Evolutionary conservation across 2,329 filamentous ascomycete species (phyloP), one percentile per base, ranked within the genome.

Genomic region (Ophiognomonia clavigignenti-juglandacearum): DNA sequence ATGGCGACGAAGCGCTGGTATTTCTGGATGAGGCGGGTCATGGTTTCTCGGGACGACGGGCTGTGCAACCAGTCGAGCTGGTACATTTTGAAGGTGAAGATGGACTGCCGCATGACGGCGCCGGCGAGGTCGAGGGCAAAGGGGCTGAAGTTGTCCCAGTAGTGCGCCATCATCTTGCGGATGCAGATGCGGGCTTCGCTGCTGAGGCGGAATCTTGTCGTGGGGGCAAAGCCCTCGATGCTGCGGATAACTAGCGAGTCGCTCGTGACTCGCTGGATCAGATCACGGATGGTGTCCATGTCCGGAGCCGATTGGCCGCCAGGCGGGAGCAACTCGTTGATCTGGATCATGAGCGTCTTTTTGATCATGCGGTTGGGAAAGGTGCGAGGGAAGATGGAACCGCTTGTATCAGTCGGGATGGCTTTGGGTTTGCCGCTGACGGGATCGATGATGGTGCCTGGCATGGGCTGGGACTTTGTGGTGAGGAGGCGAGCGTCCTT

Each of bases 61-160:
- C 82, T 86, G 61, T 88, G 86, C 1, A 91, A 68, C 87, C 86
- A 92, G 64, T 89, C 85, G 39, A 91, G 79, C 54, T 66, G 51
- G 54, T 78, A 73, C 86, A 92, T 91, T 67, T 92, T 88, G 49
- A 82, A 78, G 3, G 81, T 66, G 55, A 87, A 88, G 39, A 75
- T 69, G 16, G 79, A 76, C 59, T 88, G 85, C 0, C 85, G 72
- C 54, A 85, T 69, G 3, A 86, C 79, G 0, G 83, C 84, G 2
- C 81, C 79, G 4, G 73, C 68, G 2, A 88, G 76, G 50, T 88
- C 82, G 0, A 88, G 68, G 0, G 78, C 77, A 52, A 88, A 86
- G 9, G 48, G 68, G 2, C 76, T 78, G n/a, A 67, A 70, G 58
- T 88, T 88, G 19, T 79, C 74, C 82, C 83, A 86, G 58, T 88